These are phyloP conservation scores for Sutorius eximius DNA, from an alignment of 1,284 basidiomycete species.

Conservation along the genomic window DNA sequence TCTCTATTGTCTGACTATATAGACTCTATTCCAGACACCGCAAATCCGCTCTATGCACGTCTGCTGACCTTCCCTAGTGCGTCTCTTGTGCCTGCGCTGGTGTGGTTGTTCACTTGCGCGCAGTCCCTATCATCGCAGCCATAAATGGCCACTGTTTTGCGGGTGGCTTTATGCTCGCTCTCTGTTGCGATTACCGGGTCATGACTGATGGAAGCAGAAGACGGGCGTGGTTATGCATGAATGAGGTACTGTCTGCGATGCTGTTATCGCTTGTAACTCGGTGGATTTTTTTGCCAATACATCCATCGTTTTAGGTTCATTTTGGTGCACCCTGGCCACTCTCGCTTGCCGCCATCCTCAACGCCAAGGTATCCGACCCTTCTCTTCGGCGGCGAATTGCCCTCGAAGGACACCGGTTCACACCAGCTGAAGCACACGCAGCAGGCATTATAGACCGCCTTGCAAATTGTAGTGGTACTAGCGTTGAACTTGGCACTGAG, in stretches of 20 bases:
- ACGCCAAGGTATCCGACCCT: slow-evolving; percentile 63
- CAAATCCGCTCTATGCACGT: slow-evolving; percentile 53
- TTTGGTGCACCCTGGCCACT: slow-evolving; percentile 82
- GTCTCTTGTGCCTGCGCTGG: slow-evolving; percentile 22
- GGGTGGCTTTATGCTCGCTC: slow-evolving; percentile 77
- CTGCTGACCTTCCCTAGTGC: slow-evolving; percentile 70
- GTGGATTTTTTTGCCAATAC: background rate
- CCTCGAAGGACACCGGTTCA: slow-evolving; percentile 83
- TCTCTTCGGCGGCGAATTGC: slow-evolving; percentile 73
- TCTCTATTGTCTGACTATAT: background rate
- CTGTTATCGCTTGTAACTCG: background rate
- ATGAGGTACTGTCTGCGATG: slow-evolving; percentile 59
- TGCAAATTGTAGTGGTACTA: slow-evolving; percentile 46
- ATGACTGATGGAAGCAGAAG: slow-evolving; percentile 81
- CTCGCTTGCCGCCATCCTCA: slow-evolving; percentile 68
- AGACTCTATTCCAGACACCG: slow-evolving; percentile 42
- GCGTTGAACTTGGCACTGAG: slow-evolving; percentile 44
- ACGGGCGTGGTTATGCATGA: slow-evolving; percentile 89
- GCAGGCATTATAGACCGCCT: slow-evolving; percentile 74
- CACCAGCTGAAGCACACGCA: slow-evolving; percentile 68
- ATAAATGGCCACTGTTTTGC: slow-evolving; percentile 94
- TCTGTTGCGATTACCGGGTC: slow-evolving; percentile 87
- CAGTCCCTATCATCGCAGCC: slow-evolving; percentile 82
- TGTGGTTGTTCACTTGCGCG: slow-evolving; percentile 2
- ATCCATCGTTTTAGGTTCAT: slow-evolving; percentile 54